Percentiles rank a stretch among this genome's conserved stretches.
Evolutionary conservation across 1,284 basidiomycete species (phyloP).

Genomic region (Chiua sp.): DNA sequence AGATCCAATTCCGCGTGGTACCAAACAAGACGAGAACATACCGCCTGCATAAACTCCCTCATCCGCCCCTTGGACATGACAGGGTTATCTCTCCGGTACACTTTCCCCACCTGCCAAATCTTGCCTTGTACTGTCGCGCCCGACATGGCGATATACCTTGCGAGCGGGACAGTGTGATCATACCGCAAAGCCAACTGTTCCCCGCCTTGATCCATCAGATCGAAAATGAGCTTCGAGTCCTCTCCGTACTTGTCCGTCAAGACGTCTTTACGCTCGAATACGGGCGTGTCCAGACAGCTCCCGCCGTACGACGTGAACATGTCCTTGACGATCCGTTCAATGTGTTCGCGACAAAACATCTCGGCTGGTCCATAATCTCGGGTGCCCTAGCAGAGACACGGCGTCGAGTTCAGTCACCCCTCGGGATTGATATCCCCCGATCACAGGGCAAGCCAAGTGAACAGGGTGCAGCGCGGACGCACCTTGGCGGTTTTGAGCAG

Average conservation of each 20-base stretch:
- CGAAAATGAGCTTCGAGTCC: constrained; percentile 98
- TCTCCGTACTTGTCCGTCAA: constrained; percentile 97
- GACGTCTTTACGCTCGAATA: constrained; percentile 97
- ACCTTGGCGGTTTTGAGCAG: constrained; percentile 86
- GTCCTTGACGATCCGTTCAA: constrained; percentile 89
- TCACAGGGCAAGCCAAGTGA: neutral
- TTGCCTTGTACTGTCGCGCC: constrained; percentile 80
- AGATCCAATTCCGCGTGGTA: neutral
- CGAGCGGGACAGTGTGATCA: constrained; percentile 97
- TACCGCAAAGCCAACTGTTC: constrained; percentile 96
- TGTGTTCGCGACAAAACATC: constrained; percentile 90
- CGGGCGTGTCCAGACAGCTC: constrained; percentile 95
- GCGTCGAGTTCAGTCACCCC: neutral
- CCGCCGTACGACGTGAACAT: constrained; percentile 93
- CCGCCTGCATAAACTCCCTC: constrained; percentile 99
- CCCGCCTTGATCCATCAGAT: constrained; percentile 98
- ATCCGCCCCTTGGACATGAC: constrained; percentile 98
- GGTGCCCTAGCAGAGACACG: constrained; percentile 70
- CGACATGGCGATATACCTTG: constrained; percentile 95
- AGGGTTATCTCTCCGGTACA: constrained; percentile 96
- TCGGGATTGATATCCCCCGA: neutral
- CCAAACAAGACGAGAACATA: constrained; percentile 44
- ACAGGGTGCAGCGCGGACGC: constrained; percentile 17
- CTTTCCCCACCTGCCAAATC: constrained; percentile 98
- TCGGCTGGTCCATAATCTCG: constrained; percentile 96